These are phyloP conservation scores for Salix dunnii DNA, from an alignment of 345 rosid genomes.

Conservation along the genomic window DNA sequence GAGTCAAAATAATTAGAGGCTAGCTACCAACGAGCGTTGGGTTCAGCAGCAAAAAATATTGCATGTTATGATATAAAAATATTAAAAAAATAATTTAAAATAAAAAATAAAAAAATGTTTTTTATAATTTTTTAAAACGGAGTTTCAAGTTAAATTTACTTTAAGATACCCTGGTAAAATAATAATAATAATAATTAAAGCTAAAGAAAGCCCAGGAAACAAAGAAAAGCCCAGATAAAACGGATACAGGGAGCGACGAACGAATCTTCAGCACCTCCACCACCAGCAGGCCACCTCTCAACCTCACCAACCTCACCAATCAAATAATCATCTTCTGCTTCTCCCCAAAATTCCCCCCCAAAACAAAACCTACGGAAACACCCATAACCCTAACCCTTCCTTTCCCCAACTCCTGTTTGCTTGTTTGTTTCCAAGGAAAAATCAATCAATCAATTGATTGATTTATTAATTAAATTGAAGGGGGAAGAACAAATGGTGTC, in stretches of 20 bases:
- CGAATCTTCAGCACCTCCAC: neutral
- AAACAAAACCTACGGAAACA: neutral
- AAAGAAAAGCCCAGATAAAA: neutral
- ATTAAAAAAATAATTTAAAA: no score
- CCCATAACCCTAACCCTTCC: no score
- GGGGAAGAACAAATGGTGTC: slow-evolving; percentile 20
- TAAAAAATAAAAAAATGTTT: no score
- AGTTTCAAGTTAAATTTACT: no score
- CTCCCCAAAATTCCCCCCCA: neutral
- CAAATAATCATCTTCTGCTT: neutral
- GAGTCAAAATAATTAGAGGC: neutral
- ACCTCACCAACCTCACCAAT: neutral
- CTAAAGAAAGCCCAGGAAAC: neutral
- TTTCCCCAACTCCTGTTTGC: neutral
- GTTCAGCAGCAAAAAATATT: no score
- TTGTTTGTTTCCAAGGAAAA: slow-evolving; percentile 9
- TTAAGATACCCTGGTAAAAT: no score
- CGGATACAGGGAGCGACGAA: neutral
- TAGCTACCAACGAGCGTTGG: no score
- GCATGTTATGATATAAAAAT: no score
- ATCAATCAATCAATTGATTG: neutral
- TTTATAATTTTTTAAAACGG: no score
- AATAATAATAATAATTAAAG: neutral
- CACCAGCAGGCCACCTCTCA: neutral
- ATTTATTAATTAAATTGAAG: neutral